phyloP scores from a whole-genome alignment of 306 rosid species.

The Prosopis cineraria region DNA sequence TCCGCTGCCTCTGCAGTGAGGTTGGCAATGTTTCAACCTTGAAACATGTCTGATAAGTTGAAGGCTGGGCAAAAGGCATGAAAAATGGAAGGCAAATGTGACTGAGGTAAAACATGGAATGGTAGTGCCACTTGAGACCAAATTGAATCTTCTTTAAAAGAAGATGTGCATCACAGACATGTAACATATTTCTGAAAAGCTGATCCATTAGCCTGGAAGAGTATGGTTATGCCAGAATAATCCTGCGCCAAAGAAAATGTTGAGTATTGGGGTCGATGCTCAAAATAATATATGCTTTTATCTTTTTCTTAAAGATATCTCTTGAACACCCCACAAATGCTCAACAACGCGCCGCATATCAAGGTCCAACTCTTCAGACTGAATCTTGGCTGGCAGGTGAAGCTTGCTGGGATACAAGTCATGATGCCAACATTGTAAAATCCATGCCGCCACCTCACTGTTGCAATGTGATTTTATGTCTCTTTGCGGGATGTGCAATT shows the following conservation, averaged over 20 bases:
- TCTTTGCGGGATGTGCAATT: conserved; percentile 33
- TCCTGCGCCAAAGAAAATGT: conserved; percentile 99
- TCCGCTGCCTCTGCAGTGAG: conserved; percentile 85
- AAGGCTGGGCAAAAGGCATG: conserved; percentile 83
- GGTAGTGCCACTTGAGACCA: conserved; percentile 78
- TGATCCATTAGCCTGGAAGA: conserved; percentile 85
- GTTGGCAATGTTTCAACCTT: conserved; percentile 76
- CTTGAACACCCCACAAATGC: conserved; percentile 72
- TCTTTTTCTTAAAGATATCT: conserved; percentile 57
- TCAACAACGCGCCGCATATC: conserved; percentile 58
- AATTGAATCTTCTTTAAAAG: conserved; percentile 78
- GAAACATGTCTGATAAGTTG: conserved; percentile 70
- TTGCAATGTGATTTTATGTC: conserved; percentile 39
- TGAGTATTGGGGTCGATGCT: conserved; percentile 90
- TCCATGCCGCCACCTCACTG: conserved; percentile 38
- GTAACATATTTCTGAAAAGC: conserved; percentile 73
- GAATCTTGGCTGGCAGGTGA: conserved; percentile 39
- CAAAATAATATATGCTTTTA: conserved; percentile 55
- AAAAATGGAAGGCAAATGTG: conserved; percentile 75
- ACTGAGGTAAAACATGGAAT: conserved; percentile 76
- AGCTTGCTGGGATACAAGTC: conserved; percentile 32
- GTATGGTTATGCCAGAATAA: conserved; percentile 87
- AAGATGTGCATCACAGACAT: conserved; percentile 74
- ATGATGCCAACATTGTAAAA: conserved; percentile 28
- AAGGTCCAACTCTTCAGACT: conserved; percentile 40